Evolutionary conservation across 441 rosid species (phyloP), one percentile per base, ranked within the genome.

Genomic region (Omphalea diandra): DNA sequence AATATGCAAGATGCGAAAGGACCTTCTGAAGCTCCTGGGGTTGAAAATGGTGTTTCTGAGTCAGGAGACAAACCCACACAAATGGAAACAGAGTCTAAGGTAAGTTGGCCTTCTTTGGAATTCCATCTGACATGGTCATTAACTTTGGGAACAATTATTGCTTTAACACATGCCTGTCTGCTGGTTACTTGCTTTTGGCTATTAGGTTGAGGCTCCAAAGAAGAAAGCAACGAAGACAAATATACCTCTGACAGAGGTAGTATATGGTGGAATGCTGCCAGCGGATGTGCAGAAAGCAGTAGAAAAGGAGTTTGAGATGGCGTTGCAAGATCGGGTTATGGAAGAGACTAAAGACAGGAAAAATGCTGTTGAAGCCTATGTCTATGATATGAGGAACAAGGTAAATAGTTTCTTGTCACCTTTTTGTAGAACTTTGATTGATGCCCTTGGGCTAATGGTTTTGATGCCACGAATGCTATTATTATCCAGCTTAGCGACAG

Each of bases 271-370:
- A 58, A 68, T 92, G 86, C 50, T 61, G 3, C 50, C 87, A 40
- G 84, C 67, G n/a, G 97, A 95, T 65, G 79, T 95, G 50, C 90
- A 92, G 67, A 88, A 89, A 78, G 97, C 96, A 29, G 80, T 90
- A 15, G 99, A 95, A 77, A 92, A 90, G 80, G 99, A 95, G 72
- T 93, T 86, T 69, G 98, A 95, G 82, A 90, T 95, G 98, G 99
- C 98, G 73, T 81, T 93, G 80, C 98, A 93, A 81, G 99, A 95
- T 78, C 84, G 96, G 46, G 86, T 93, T 40, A 93, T 95, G 99
- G 99, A 95, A 75, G 98, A 92, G 76, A 92, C 99, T n/a, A 95
- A 95, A 67, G 99, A 95, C 76, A 80, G 75, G 80, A 95, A 95
- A 82, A 95, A 95, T 79, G 97, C 96, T 76, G 97, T 95, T 43